Percentiles rank a stretch among this genome's conserved stretches.
phyloP scores from a whole-genome alignment of 352 stramenopile species.

The Pythium diclinum region DNA sequence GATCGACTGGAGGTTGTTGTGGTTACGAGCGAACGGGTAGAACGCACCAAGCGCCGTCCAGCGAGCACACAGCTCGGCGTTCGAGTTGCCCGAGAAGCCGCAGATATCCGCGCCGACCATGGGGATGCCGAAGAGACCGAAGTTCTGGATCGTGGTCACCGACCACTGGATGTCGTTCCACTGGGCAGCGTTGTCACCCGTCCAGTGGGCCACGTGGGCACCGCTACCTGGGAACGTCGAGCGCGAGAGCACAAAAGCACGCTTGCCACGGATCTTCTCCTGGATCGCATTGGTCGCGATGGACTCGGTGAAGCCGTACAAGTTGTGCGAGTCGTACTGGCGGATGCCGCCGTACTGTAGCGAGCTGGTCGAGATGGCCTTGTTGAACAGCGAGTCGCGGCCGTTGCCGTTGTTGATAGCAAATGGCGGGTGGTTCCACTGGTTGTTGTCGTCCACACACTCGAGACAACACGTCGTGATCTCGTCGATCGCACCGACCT shows the following conservation, averaged over 20 bases:
- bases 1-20: conserved; percentile 59
- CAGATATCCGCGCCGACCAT: conserved; percentile 84
- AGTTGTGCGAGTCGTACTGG: conserved; percentile 80
- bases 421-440: conserved; percentile 55
- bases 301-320: conserved; percentile 77
- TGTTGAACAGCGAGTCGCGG: conserved; percentile 45
- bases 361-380: conserved; percentile 56
- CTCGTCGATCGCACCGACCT: conserved; percentile 29
- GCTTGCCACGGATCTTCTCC: conserved; percentile 49
- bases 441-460: conserved; percentile 41
- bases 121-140: conserved; percentile 74
- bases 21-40: conserved; percentile 79
- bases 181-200: conserved; percentile 70
- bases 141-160: conserved; percentile 64
- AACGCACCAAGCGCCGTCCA: conserved; percentile 76
- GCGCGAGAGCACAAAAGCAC: conserved; percentile 67
- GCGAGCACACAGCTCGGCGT: conserved; percentile 68
- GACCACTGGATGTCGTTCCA: conserved; percentile 79
- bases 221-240: conserved; percentile 70
- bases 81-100: conserved; percentile 56
- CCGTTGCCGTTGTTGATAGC: conserved; percentile 52
- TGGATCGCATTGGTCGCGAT: conserved; percentile 57
- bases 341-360: conserved; percentile 48
- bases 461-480: conserved; percentile 50
- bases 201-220: conserved; percentile 67